Percentiles rank a stretch among this genome's conserved stretches.
phyloP scores from a whole-genome alignment of 2,329 filamentous ascomycete species.

The Venturiaceae sp. region DNA sequence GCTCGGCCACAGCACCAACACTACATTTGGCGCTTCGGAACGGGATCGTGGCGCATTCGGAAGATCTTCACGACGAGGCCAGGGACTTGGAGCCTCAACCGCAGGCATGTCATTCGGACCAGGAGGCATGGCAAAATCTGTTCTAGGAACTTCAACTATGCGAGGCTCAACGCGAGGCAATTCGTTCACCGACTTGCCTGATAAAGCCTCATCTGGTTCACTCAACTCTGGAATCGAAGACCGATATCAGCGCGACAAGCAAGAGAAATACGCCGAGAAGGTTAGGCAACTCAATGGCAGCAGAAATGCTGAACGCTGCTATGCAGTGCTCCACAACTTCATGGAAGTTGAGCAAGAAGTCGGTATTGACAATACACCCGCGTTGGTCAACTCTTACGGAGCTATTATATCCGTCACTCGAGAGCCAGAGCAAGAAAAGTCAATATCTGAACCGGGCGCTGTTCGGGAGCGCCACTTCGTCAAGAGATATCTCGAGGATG shows the following conservation, averaged over 20 bases:
- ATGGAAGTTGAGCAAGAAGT: conserved; percentile 62
- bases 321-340: conserved; percentile 68
- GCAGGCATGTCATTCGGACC: conserved; percentile 47
- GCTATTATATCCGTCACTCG: conserved; percentile 70
- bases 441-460: conserved; percentile 50
- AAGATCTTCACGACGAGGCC: conserved; percentile 30
- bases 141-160: conserved; percentile 71
- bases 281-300: conserved; percentile 62
- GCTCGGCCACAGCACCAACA: conserved; percentile 26
- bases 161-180: conserved; percentile 44
- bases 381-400: conserved; percentile 62
- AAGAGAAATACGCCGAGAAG: conserved; percentile 69
- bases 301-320: conserved; percentile 41
- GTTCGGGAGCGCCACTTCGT: conserved; percentile 70
- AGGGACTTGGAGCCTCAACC: conserved; percentile 14
- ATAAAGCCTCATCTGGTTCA: conserved; percentile 32
- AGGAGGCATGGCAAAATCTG: conserved; percentile 68
- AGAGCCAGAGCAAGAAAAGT: conserved; percentile 54
- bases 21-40: conserved; percentile 23
- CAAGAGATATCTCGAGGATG: conserved; percentile 66
- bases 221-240: conserved; percentile 48
- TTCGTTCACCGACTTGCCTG: conserved; percentile 62
- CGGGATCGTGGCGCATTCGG: conserved; percentile 43
- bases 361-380: conserved; percentile 43
- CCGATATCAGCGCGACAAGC: conserved; percentile 72